phyloP scores from a whole-genome alignment of 352 stramenopile genomes.

The Phytophthora sp. region DNA sequence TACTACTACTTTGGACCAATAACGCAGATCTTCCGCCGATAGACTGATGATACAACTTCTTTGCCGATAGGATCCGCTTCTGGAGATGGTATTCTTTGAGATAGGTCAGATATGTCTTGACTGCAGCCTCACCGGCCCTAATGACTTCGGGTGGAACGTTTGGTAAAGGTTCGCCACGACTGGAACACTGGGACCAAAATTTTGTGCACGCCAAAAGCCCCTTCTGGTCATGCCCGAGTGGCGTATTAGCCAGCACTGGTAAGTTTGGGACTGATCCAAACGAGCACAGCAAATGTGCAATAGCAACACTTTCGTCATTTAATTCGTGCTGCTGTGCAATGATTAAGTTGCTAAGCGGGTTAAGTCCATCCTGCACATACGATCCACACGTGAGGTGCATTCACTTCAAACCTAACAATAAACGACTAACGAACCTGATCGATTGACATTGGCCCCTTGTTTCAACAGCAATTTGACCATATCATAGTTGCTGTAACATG shows the following conservation, averaged over 20 bases:
- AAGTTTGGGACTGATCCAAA: neutral
- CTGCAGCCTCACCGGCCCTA: neutral
- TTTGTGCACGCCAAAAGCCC: neutral
- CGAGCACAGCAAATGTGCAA: slow-evolving; percentile 6
- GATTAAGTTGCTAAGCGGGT: slow-evolving; percentile 11
- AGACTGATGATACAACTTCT: too few relatives aligned
- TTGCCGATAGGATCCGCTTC: too few relatives aligned
- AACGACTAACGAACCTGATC: slow-evolving; percentile 2
- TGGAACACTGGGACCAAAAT: slow-evolving; percentile 1
- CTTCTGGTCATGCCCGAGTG: too few relatives aligned
- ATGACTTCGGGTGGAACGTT: neutral
- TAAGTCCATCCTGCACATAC: slow-evolving; percentile 5
- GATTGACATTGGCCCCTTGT: neutral
- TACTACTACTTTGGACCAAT: too few relatives aligned
- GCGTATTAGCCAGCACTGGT: too few relatives aligned
- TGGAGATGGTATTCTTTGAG: too few relatives aligned
- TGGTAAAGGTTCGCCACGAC: neutral
- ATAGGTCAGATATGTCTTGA: neutral
- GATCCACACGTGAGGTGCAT: neutral
- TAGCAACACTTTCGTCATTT: neutral
- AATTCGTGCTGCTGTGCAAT: neutral
- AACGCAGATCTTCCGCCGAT: neutral
- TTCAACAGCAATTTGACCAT: neutral
- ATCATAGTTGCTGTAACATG: neutral
- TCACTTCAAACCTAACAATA: too few relatives aligned